Base-by-base conservation (phyloP, 2,329 filamentous ascomycete species). In the Diaporthe vexans region DNA sequence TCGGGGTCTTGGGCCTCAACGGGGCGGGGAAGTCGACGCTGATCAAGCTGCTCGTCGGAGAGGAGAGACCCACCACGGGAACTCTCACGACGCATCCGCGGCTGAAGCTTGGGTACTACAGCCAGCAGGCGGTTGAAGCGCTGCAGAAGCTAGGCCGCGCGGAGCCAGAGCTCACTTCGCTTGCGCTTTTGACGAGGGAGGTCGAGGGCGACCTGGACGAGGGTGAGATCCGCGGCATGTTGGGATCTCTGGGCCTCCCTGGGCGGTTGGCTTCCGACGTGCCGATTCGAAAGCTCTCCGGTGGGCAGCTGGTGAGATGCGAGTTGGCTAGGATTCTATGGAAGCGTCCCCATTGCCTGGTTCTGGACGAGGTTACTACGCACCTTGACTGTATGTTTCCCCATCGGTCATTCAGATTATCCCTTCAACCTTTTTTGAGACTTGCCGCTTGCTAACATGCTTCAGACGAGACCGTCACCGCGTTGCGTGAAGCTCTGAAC, bases 1-100 rank as follows among this genome's bases (percentile, higher is more conserved):
- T 96, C 33, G 94, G 94, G 0, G 87, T 97, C 54, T 86, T 94
- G 33, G 95, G 94, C 0, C 86, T 97, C 57, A 97, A 97, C 80
- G 95, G 94, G 1, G 90, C 91, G 0, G 95, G 95, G 2, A 97
- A 97, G 82, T 94, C 94, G 1, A 97, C 94, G 0, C 85, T 97
- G 13, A 87, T 96, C 74, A 91, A 90, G 63, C 84, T 96, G 5
- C 88, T 96, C 3, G 91, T 92, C n/a, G 90, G 89, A 0, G 86
- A 87, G 19, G 82, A 88, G 1, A 85, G 85, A 8, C 91, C 93
- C 0, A 90, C 89, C 0, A 85, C 87, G 3, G 94, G 94, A 0
- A 90, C 86, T 0, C 83, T 94, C 2, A 88, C 89, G 0, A 87
- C 86, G 0, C 94, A 97, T 81, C 89, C 94, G 0, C 88, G 94